These are phyloP conservation scores for Dactylorhiza incarnata DNA, from an alignment of 106 monocot genomes.

Conservation along the genomic window DNA sequence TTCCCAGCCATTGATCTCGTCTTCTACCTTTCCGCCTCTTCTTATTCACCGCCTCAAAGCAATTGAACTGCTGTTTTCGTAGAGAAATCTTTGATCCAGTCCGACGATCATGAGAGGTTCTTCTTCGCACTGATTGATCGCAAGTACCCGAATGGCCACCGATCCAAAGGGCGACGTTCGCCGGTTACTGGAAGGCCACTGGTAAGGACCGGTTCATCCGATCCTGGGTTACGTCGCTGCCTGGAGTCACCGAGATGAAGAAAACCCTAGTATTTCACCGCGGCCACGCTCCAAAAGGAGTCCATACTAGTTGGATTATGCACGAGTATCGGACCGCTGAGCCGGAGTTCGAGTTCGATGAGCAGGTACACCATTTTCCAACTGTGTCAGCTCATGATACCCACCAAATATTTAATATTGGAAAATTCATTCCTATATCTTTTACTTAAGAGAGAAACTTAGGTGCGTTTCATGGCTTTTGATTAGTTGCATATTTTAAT, in stretches of 20 bases:
- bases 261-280: constrained; percentile 19
- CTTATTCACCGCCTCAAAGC: background rate
- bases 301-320: constrained; percentile 18
- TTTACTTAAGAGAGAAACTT: background rate
- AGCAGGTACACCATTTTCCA: constrained; percentile 6
- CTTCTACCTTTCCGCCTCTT: background rate
- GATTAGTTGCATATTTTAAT: background rate
- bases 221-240: background rate
- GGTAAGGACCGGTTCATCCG: constrained; percentile 14
- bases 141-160: constrained; percentile 16
- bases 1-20: background rate
- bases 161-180: constrained; percentile 10
- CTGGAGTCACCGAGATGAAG: constrained; percentile 15
- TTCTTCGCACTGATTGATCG: constrained; percentile 19
- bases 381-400: background rate
- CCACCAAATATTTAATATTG: background rate
- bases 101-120: constrained; percentile 19
- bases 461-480: background rate
- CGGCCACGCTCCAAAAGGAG: constrained; percentile 14
- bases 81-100: constrained; percentile 17
- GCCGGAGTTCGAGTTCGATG: constrained; percentile 13
- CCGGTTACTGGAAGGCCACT: constrained; percentile 21
- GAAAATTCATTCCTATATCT: background rate
- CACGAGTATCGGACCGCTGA: constrained; percentile 21
- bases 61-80: background rate